These are phyloP conservation scores for Aspergillus udagawae DNA, from an alignment of 2,329 filamentous ascomycete species.

Conservation along the genomic window DNA sequence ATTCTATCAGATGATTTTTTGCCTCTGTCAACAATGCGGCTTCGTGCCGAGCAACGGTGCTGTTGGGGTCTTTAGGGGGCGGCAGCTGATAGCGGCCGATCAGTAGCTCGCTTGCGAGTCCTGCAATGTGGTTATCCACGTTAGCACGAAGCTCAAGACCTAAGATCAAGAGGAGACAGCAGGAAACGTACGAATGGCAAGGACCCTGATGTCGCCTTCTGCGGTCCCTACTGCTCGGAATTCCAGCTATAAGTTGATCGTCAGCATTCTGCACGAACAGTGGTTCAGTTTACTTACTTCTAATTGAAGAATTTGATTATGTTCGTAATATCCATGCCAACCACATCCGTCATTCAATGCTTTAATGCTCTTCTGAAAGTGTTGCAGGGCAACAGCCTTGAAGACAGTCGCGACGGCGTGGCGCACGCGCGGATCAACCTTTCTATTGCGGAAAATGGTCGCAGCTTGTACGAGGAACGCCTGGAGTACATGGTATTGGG, in stretches of 20 bases:
- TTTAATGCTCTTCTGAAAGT: conserved; percentile 7
- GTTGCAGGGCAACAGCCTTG: conserved; percentile 9
- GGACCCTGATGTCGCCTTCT: conserved; percentile 16
- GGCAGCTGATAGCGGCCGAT: no score
- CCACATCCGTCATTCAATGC: conserved; percentile 11
- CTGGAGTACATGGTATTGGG: conserved; percentile 4
- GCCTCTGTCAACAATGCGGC: conserved; percentile 14
- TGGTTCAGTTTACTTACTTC: background rate
- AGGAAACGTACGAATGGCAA: conserved; percentile 16
- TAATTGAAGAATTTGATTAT: conserved; percentile 2
- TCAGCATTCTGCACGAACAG: no score
- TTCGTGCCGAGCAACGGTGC: conserved; percentile 19
- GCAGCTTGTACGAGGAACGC: conserved; percentile 11
- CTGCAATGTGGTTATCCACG: background rate
- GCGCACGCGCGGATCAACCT: conserved; percentile 7
- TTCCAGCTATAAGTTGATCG: background rate
- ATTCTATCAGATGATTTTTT: background rate
- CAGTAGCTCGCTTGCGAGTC: background rate
- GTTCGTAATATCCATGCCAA: conserved; percentile 10
- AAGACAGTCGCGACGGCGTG: conserved; percentile 10
- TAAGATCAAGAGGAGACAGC: no score
- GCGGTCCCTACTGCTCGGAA: conserved; percentile 4
- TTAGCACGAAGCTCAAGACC: no score
- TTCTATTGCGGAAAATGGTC: conserved; percentile 31
- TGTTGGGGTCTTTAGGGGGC: background rate